These are phyloP conservation scores for Suhomyces taliae DNA, from an alignment of 1,139 yeast genomes.

Conservation along the genomic window DNA sequence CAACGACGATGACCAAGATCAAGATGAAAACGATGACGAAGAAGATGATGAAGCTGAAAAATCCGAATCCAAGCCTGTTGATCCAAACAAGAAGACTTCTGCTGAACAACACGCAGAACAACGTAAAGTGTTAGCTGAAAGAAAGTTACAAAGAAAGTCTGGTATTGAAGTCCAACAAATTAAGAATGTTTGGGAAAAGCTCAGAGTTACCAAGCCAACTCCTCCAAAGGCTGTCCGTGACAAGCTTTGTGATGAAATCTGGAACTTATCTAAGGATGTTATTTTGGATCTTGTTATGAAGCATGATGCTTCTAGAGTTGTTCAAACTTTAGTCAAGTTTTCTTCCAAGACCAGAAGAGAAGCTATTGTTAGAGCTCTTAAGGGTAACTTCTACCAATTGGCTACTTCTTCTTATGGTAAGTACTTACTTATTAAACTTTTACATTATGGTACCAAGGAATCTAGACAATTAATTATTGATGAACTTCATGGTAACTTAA, in stretches of 20 bases:
- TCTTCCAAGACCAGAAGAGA: slow-evolving; percentile 80
- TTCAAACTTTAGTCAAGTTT: slow-evolving; percentile 88
- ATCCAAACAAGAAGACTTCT: slow-evolving; percentile 52
- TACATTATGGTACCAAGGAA: slow-evolving; percentile 88
- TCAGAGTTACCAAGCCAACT: slow-evolving; percentile 84
- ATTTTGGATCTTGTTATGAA: slow-evolving; percentile 85
- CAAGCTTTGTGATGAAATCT: slow-evolving; percentile 77
- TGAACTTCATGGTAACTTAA: slow-evolving; percentile 85
- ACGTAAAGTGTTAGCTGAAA: slow-evolving; percentile 71
- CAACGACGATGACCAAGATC: slow-evolving; percentile 20
- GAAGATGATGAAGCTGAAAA: slow-evolving; percentile 21
- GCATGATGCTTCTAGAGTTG: slow-evolving; percentile 96
- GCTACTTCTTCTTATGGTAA: slow-evolving; percentile 95
- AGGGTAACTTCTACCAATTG: slow-evolving; percentile 74
- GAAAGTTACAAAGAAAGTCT: slow-evolving; percentile 83
- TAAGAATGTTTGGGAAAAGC: slow-evolving; percentile 86
- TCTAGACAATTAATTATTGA: slow-evolving; percentile 72
- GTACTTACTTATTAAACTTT: slow-evolving; percentile 79
- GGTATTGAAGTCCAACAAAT: slow-evolving; percentile 85
- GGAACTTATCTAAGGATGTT: slow-evolving; percentile 77
- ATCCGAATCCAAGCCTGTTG: slow-evolving; percentile 21
- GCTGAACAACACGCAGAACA: slow-evolving; percentile 83
- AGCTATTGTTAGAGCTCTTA: slow-evolving; percentile 64
- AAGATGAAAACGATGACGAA: slow-evolving; percentile 18
- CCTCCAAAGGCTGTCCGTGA: slow-evolving; percentile 77